Base-by-base conservation (phyloP, 257 asterid species). In the Rauvolfia tetraphylla region DNA sequence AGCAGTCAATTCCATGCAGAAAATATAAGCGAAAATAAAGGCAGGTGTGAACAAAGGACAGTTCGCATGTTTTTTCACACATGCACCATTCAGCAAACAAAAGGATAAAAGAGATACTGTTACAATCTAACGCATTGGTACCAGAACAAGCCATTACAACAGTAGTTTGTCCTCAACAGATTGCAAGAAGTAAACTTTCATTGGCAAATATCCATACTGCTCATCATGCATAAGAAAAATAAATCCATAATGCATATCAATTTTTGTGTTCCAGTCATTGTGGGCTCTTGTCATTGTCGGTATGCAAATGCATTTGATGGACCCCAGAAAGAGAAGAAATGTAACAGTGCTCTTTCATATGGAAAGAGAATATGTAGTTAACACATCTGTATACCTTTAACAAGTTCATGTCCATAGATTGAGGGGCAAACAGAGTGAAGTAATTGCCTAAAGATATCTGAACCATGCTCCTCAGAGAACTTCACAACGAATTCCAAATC, bases 321-420 rank as follows among this genome's bases (percentile, higher is more conserved):
- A 57, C 39, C 42, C 61, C 5, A 39, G 57, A 80, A 66, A 65
- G 68, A 31, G 42, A 73, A 48, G 38, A 77, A 49, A 44, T 49
- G 10, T 49, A 72, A 14, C 76, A 75, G 36, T 49, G 62, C 58
- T 3, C 9, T 41, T 27, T 63, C 58, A 33, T 44, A n/a, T 39
- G 80, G 22, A 39, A 56, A 42, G 42, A 36, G 49, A 72, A 67
- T 67, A 34, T 33, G 46, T 58, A 79, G 67, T 46, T 38, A 61
- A 31, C 48, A 53, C 22, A 54, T 65, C 51, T 61, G 72, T 59
- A 56, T 87, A 95, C 98, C 98, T 92, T 95, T 95, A 79, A 95
- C 97, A 85, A 95, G 97, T 83, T 92, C 98, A 72, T 95, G 98
- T 44, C 98, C 98, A 29, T 91, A 95, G 79, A 95, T 95, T 71